phyloP scores from a whole-genome alignment of 495 filamentous ascomycete genomes.

The Penicillium riverlandense region DNA sequence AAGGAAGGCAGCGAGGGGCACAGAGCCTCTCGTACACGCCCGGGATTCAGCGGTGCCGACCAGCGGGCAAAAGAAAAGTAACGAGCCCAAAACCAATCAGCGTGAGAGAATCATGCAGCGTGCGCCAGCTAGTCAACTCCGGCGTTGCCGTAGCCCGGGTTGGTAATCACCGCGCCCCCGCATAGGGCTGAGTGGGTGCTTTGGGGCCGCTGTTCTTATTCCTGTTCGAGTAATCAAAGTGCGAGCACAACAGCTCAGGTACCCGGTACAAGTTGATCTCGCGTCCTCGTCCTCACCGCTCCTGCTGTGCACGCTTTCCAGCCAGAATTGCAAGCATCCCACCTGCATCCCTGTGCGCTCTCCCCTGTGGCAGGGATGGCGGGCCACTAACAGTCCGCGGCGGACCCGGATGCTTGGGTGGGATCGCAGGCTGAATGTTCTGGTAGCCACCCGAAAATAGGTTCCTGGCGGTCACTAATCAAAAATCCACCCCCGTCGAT shows the following conservation, averaged over 20 bases:
- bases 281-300: conserved; percentile 13
- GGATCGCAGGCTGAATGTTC: conserved; percentile 16
- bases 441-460: conserved; percentile 27
- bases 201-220: conserved; percentile 1
- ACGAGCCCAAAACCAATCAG: too few species aligned
- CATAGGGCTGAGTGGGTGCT: conserved; percentile 8
- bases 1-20: too few species aligned
- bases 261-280: conserved; percentile 2
- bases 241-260: conserved; percentile 5
- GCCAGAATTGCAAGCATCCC: conserved; percentile 15
- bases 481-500: not conserved
- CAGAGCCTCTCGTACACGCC: too few species aligned
- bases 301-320: conserved; percentile 10
- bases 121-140: too few species aligned
- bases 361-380: conserved; percentile 7
- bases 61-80: too few species aligned
- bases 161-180: not conserved
- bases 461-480: conserved; percentile 21
- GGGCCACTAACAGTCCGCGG: conserved; percentile 9
- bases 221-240: conserved; percentile 1
- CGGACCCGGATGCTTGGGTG: conserved; percentile 18
- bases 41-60: too few species aligned
- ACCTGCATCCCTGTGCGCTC: conserved; percentile 11
- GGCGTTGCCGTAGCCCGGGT: too few species aligned
- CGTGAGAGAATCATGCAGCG: too few species aligned